Conservation (phyloP, 192 early-diverging fungal genomes). For the Polychytrium aggregatum region DNA sequence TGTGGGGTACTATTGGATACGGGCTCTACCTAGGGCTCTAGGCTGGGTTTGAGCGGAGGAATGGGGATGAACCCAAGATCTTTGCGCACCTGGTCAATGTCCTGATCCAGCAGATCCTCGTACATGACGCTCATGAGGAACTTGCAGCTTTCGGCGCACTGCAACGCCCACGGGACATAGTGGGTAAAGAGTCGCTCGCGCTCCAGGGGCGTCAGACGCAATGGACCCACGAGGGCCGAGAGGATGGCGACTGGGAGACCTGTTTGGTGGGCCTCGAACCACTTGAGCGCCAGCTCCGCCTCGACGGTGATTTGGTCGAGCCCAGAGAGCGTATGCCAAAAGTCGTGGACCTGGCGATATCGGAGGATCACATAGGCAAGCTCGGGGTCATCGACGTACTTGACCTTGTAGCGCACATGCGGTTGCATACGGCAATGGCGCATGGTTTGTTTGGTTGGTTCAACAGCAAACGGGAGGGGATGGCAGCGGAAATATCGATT, state of each 20-base stretch:
- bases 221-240: slow-evolving; percentile 71
- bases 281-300: slow-evolving; percentile 89
- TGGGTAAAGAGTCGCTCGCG: slow-evolving; percentile 45
- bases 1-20: too few species aligned
- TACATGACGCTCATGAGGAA: slow-evolving; percentile 82
- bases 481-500: too few species aligned
- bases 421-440: too few species aligned
- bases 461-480: too few species aligned
- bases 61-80: slow-evolving; percentile 48
- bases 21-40: too few species aligned
- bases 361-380: slow-evolving; percentile 88
- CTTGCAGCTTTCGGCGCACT: slow-evolving; percentile 60
- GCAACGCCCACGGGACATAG: slow-evolving; percentile 90
- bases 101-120: slow-evolving; percentile 66
- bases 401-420: slow-evolving; percentile 39
- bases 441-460: too few species aligned
- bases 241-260: slow-evolving; percentile 80
- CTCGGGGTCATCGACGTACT: slow-evolving; percentile 81
- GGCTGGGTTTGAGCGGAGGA: too few species aligned
- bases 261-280: slow-evolving; percentile 87
- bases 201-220: slow-evolving; percentile 51
- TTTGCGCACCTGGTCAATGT: slow-evolving; percentile 56
- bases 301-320: slow-evolving; percentile 59
- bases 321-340: slow-evolving; percentile 83
- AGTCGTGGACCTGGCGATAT: slow-evolving; percentile 90